Base-by-base conservation (phyloP, 805 yeast genomes). In the Metschnikowia drakensbergensis region DNA sequence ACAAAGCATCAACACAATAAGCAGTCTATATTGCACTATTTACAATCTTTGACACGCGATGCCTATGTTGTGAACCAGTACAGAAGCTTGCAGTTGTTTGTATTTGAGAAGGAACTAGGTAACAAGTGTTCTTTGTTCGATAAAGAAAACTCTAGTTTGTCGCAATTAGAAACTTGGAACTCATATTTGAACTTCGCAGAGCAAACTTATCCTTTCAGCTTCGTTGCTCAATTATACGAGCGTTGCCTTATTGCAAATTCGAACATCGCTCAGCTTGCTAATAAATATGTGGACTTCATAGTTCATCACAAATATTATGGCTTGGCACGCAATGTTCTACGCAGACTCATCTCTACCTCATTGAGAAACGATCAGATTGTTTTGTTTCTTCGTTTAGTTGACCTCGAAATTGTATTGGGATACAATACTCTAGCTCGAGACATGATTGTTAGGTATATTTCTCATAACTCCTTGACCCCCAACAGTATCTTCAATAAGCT, bases 131-230 rank as follows among this genome's bases (percentile, higher is more conserved):
- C 72, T 6, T 75, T 66, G 52, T 76, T 60, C 54, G 66, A 65
- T 27, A 69, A 73, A 1, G 58, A 64, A 10, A 51, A 60, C 6
- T 48, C 68, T 8, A 60, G 71, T 3, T 59, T 58, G 23, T 75
- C 78, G 43, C 86, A 85, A 54, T 58, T 84, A 22, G 76, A 74
- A 17, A 69, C 67, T 8, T 85, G 96, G 82, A 78, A 74, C 46
- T 62, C 69, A 28, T 88, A 84, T 61, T 57, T 86, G 33, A 75
- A 75, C 52, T 79, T 72, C 48, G 65, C 80, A 33, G 88, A 84
- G 54, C 56, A 63, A 47, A 45, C 57, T 45, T 57, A 63, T 23
- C 66, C 58, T 13, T 39, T 27, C 6, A 31, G 26, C 0, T 60
- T 55, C 17, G 53, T 67, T 5, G 58, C 57, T 10, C 68, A 74